Base-by-base conservation (phyloP, 331 rosid species). In the Acacia concinna region DNA sequence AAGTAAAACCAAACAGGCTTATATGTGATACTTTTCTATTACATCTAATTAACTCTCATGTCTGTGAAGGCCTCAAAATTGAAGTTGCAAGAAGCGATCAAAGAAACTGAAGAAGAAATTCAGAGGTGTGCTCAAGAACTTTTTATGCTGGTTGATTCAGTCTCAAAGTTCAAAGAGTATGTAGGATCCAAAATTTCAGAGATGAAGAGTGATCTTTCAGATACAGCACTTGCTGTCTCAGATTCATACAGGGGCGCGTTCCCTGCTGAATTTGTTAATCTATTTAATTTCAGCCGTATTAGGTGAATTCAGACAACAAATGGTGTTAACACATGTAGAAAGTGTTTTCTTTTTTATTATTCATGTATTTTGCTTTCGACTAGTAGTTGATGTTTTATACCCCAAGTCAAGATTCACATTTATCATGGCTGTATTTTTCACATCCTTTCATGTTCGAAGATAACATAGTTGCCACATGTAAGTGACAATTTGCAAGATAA, bases 81-180 rank as follows among this genome's bases (percentile, higher is more conserved):
- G 87, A 89, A 86, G 83, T 88, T 88, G 85, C 87, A 87, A 85
- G 96, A 90, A 85, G 84, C 86, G 13, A 75, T 78, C 30, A 84
- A 78, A 80, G 87, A 89, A 74, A 79, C 79, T 68, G 97, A 95
- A 74, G 93, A 84, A 69, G 93, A 91, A 81, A 85, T 80, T 71
- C 91, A 90, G 65, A 66, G 28, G 65, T 77, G 77, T 56, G 90
- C 89, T 38, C 20, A 70, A 10, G 88, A 90, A 75, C 90, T 93
- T 66, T 75, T 91, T 38, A 71, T 81, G 52, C 74, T 90, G 79
- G 78, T 89, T 67, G 93, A 95, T 81, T 78, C 90, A 0, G 86
- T 89, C 69, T 91, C 97, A 0, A 79, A 86, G 71, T 86, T 80
- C 81, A 88, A 93, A 83, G 98, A 89, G 82, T 40, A 81, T 5